These are phyloP conservation scores for Neurospora crassa DNA, from an alignment of 2,329 filamentous ascomycete genomes.

Conservation along the genomic window DNA sequence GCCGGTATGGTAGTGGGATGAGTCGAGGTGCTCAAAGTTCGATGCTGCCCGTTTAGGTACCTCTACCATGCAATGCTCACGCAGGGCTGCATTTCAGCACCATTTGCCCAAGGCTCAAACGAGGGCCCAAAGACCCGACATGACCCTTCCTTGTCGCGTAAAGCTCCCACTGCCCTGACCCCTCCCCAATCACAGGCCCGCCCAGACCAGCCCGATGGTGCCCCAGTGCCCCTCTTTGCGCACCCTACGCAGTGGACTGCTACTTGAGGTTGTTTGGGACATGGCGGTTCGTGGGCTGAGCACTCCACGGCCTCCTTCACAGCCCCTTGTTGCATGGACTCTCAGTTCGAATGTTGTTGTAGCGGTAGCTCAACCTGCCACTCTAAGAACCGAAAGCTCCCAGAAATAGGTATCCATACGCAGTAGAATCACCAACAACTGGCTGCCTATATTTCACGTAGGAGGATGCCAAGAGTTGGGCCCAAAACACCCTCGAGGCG, in stretches of 20 bases:
- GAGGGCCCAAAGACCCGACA: not conserved
- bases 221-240: not conserved
- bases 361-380: not conserved
- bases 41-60: not conserved
- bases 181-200: not conserved
- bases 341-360: not conserved
- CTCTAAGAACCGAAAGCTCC: not conserved
- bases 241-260: not conserved
- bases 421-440: not conserved
- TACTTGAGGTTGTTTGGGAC: not conserved
- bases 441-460: not conserved
- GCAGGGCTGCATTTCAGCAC: not conserved
- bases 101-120: not conserved
- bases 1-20: not conserved
- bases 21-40: not conserved
- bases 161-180: not conserved
- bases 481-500: not conserved
- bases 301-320: not conserved
- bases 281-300: not conserved
- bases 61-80: not conserved
- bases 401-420: not conserved
- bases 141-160: not conserved
- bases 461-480: not conserved
- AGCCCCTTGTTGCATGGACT: not conserved
- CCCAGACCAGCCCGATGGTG: not conserved